Conservation (phyloP, 768 basidiomycete genomes). For the Austroboletus festivus region DNA sequence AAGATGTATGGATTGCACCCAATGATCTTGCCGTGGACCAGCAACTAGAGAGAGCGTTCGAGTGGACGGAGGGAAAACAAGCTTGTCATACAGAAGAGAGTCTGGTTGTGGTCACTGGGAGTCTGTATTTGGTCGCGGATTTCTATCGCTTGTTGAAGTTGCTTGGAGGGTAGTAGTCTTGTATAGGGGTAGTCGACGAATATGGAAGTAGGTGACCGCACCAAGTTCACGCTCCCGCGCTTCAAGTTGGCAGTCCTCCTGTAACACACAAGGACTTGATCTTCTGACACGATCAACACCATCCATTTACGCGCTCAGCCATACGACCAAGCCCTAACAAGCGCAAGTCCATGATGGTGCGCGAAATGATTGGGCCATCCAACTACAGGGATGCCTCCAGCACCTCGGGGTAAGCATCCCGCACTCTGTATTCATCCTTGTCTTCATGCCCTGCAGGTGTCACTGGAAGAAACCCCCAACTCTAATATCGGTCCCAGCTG, state of each 20-base stretch:
- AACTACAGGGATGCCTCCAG: conserved; percentile 33
- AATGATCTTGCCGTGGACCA: conserved; percentile 30
- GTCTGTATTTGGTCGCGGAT: conserved; percentile 93
- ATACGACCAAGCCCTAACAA: conserved; percentile 9
- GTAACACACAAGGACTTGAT: conserved; percentile 2
- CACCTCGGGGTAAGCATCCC: conserved; percentile 15
- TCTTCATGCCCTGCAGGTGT: conserved; percentile 6
- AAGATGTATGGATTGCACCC: conserved; percentile 44
- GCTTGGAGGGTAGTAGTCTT: conserved; percentile 7
- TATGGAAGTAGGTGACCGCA: not conserved
- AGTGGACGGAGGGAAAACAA: conserved; percentile 35
- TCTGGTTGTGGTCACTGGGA: conserved; percentile 81
- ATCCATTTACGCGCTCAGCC: conserved; percentile 8
- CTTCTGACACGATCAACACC: conserved; percentile 13
- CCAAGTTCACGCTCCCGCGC: not conserved
- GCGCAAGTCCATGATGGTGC: conserved; percentile 7
- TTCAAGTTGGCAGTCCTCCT: not conserved
- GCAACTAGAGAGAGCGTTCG: conserved; percentile 48
- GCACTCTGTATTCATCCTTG: not conserved
- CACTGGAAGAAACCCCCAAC: conserved; percentile 24
- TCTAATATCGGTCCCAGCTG: conserved; percentile 16
- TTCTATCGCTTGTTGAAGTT: conserved; percentile 59
- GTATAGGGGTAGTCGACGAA: not conserved
- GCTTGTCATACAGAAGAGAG: conserved; percentile 20
- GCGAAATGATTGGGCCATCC: conserved; percentile 13